These are phyloP conservation scores for Citrus cavaleriei DNA, from an alignment of 345 rosid species.

Conservation along the genomic window DNA sequence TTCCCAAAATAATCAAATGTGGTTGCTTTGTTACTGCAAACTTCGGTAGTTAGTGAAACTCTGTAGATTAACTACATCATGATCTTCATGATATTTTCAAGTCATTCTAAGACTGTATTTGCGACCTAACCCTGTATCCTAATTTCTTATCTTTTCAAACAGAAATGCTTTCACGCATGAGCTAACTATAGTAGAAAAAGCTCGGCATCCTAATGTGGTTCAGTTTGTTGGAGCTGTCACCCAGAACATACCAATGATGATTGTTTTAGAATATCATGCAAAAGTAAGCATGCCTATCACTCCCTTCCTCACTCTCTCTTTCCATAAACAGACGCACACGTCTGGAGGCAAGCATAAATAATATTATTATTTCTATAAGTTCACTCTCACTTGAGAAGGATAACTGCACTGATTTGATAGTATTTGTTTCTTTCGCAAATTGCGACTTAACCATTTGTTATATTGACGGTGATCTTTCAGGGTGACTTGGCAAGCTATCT, in stretches of 20 bases:
- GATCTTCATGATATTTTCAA: background rate
- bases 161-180: conserved; percentile 85
- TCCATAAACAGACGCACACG: background rate
- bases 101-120: background rate
- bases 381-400: background rate
- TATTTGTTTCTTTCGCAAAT: background rate
- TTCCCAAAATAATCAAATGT: background rate
- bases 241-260: conserved; percentile 96
- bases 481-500: conserved; percentile 82
- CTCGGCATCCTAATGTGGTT: conserved; percentile 93
- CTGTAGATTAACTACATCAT: background rate
- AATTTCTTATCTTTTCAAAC: conserved; percentile 17
- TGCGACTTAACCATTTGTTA: background rate
- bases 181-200: conserved; percentile 78
- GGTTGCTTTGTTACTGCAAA: background rate
- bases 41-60: background rate
- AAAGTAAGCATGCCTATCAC: conserved; percentile 49
- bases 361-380: background rate
- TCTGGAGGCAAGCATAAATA: background rate
- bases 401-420: background rate
- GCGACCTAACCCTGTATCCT: conserved; percentile 7
- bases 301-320: background rate
- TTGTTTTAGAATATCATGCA: conserved; percentile 76
- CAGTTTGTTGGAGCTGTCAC: conserved; percentile 99
- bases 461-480: conserved; percentile 37